phyloP scores from a whole-genome alignment of 257 asterid genomes.

The Solanum pinnatisectum region DNA sequence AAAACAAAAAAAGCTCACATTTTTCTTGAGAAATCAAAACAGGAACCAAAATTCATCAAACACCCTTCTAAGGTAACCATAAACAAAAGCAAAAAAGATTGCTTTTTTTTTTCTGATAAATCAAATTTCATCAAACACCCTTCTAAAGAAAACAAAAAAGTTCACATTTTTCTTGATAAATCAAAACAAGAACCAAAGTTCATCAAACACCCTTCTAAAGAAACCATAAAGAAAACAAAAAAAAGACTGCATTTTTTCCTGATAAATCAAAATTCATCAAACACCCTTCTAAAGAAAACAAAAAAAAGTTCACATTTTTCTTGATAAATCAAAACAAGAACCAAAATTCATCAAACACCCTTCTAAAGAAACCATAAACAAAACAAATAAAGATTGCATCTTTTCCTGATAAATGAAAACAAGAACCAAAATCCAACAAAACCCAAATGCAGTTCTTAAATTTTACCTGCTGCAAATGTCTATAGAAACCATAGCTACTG shows the following conservation, averaged over 20 bases:
- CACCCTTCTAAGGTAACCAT: not conserved
- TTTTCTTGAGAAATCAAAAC: not conserved
- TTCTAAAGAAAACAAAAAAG: not conserved
- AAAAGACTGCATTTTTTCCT: not conserved
- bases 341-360: not conserved
- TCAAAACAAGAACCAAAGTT: not conserved
- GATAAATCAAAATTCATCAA: not conserved
- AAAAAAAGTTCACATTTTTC: not conserved
- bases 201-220: not conserved
- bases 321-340: not conserved
- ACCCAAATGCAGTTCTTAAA: slow-evolving; percentile 1
- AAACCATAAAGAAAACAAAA: not conserved
- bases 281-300: not conserved
- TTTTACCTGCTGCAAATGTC: slow-evolving; percentile 43
- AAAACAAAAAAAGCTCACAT: not conserved
- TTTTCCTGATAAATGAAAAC: not conserved
- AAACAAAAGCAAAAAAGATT: not conserved
- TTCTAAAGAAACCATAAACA: not conserved
- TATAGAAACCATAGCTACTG: slow-evolving; percentile 22
- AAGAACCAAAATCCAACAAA: not conserved
- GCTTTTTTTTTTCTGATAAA: not conserved
- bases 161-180: not conserved
- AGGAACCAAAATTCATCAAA: not conserved
- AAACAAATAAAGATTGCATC: not conserved
- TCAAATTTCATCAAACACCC: not conserved